Conservation (phyloP, 345 rosid species). For the Heritiera fomes region DNA sequence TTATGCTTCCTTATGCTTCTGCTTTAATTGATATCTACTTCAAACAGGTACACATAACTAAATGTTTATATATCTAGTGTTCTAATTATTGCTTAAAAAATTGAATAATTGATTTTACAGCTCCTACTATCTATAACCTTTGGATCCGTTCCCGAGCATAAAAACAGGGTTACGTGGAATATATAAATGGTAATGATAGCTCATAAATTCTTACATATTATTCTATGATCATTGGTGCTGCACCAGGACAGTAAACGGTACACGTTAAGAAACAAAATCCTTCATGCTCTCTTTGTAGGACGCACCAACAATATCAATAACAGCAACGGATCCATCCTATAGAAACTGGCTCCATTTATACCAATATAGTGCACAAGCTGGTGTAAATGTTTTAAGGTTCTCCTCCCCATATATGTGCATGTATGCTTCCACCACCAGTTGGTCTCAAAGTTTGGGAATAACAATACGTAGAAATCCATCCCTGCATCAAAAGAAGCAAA, state of each 20-base stretch:
- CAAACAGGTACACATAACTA: too few species aligned
- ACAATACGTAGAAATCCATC: slow-evolving; percentile 58
- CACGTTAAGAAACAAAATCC: not conserved
- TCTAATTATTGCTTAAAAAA: too few species aligned
- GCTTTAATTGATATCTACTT: too few species aligned
- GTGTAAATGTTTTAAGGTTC: not conserved
- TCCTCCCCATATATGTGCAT: not conserved
- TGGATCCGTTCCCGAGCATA: too few species aligned
- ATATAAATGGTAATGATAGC: not conserved
- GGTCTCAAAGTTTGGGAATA: slow-evolving; percentile 59
- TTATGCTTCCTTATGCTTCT: too few species aligned
- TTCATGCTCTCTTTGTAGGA: not conserved
- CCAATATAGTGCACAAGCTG: not conserved
- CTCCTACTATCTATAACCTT: too few species aligned
- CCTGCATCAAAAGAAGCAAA: slow-evolving; percentile 41
- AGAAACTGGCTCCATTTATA: not conserved
- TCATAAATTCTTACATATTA: not conserved
- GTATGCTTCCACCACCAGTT: slow-evolving; percentile 9
- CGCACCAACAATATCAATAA: not conserved
- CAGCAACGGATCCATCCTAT: not conserved
- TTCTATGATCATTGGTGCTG: not conserved
- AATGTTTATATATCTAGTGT: too few species aligned
- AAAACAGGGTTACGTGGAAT: not conserved
- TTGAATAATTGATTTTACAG: too few species aligned
- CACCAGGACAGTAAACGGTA: not conserved